Evolutionary conservation across 192 early-diverging fungal genomes (phyloP), one percentile per base, ranked within the genome.

Genomic region (Gaertneriomyces semiglobifer): DNA sequence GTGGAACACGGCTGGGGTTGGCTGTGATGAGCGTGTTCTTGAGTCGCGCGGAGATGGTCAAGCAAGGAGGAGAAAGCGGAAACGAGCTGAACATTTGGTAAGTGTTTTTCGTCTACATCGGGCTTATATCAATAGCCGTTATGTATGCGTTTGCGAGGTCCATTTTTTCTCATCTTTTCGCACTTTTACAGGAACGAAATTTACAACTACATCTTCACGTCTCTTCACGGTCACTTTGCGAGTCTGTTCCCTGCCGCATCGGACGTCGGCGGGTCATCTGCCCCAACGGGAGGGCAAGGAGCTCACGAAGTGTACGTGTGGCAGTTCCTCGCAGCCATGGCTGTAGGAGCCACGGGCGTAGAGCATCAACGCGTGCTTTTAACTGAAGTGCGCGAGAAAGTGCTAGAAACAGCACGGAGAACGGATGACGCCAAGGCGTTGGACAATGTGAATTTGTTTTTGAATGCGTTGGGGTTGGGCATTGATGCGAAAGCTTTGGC

Each of bases 241-340:
- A 65, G 81, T 33, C 63, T 98, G n/a, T 98, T 98, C 72, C 88
- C 92, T 14, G 44, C 57, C n/a, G 43, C 38, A 10, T 10, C 48
- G 9, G 14, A 14, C 55, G 45, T 71, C 56, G 60, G 64, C 58
- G 25, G 25, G 1, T 33, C 25, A 33, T 2, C 25, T 2, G 25
- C 25, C 2, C 52, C 51, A 63, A 9, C 67, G 69, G 66, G 55
- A 65, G 59, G 66, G 67, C 62, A 51, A 41, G 46, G 60, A 58
- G 68, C 68, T 7, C 86, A 93, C 71, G 94, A 98, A 72, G 81
- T 93, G 39, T 92, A 95, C 69, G 90, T 97, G 14, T 99, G 96
- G 96, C 95, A 97, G 70, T 99, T 99, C 66, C 78, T 99, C 75
- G 93, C 96, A 0, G 90, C 94, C 0, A 89, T 99, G 82, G 95